Conservation (phyloP, 192 early-diverging fungal species). For the Podila epigama region DNA sequence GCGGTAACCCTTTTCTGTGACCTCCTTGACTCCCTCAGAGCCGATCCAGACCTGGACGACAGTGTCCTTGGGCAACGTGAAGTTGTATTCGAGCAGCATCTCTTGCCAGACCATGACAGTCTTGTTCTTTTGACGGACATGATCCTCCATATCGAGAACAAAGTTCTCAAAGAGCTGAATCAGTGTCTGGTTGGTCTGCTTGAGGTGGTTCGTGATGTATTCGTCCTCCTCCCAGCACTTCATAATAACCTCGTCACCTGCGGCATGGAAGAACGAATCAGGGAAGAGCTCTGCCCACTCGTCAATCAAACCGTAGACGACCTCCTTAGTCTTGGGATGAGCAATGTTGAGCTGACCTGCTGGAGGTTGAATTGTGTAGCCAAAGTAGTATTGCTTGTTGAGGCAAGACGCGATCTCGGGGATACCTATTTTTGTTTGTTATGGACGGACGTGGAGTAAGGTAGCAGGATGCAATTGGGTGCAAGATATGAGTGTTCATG, state of each 20-base stretch:
- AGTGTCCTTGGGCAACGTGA: slow-evolving; percentile 39
- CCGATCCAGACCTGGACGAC: slow-evolving; percentile 56
- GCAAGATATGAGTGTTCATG: too few relatives aligned
- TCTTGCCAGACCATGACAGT: slow-evolving; percentile 60
- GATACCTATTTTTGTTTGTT: slow-evolving; percentile 31
- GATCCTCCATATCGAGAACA: slow-evolving; percentile 34
- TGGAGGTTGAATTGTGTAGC: slow-evolving; percentile 55
- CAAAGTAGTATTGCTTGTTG: slow-evolving; percentile 32
- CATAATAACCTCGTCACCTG: slow-evolving; percentile 50
- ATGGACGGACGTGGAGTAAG: too few relatives aligned
- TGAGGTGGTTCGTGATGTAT: slow-evolving; percentile 24
- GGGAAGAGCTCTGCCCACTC: slow-evolving; percentile 51
- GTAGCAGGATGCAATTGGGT: too few relatives aligned
- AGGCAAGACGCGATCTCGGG: slow-evolving; percentile 42
- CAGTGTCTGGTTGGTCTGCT: slow-evolving; percentile 27
- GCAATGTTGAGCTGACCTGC: slow-evolving; percentile 63
- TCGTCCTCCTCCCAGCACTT: slow-evolving; percentile 44
- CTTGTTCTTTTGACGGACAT: slow-evolving; percentile 48
- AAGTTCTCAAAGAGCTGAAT: slow-evolving; percentile 43
- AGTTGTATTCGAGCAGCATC: slow-evolving; percentile 43
- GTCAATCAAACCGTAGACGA: slow-evolving; percentile 49
- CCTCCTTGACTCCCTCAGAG: slow-evolving; percentile 32
- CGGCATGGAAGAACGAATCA: slow-evolving; percentile 57
- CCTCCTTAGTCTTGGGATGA: slow-evolving; percentile 50
- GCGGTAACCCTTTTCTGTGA: slow-evolving; percentile 26